Base-by-base conservation (phyloP, 805 yeast species). In the Spathaspora boniae region DNA sequence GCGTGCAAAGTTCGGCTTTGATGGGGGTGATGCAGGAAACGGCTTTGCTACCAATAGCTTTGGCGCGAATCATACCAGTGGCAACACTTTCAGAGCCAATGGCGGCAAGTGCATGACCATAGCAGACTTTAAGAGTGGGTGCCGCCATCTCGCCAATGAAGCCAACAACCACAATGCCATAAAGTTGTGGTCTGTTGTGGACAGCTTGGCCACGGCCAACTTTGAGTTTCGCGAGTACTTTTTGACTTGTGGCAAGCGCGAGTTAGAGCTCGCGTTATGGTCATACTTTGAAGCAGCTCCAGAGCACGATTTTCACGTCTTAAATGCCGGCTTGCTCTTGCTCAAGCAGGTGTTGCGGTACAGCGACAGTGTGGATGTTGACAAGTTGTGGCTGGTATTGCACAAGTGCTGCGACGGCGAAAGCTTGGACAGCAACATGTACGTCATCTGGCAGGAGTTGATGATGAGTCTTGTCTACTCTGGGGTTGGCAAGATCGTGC, bases 311-410 rank as follows among this genome's bases (percentile, higher is more conserved):
- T 16, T 29, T 12, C 31, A 38, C 4, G 18, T 20, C 7, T 26
- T 45, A 18, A 14, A 38, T 7, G 53, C 53, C 34, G 72, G 64
- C 3, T 53, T 67, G 31, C 47, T 67, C 16, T 29, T 68, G 6
- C 16, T 65, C 17, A 66, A 66, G 34, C 71, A 62, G 39, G 33
- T 62, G 23, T 50, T 67, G 11, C 56, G 63, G 21, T 58, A 52
- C 38, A 42, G 56, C 12, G 36, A 34, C 4, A 9, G 30, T 9
- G 27, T 38, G 5, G 30, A 35, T 31, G 18, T 35, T 15, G 16
- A 28, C 26, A 20, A 34, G 29, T 2, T 23, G 16, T 34, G 37
- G 33, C 1, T 14, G 15, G 24, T 33, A 8, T 23, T 38, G 6
- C 18, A 31, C 12, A 21, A 21, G 21, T 31, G 34, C 9, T 20